phyloP scores from a whole-genome alignment of 768 basidiomycete species.

The Trametes sanguinea region DNA sequence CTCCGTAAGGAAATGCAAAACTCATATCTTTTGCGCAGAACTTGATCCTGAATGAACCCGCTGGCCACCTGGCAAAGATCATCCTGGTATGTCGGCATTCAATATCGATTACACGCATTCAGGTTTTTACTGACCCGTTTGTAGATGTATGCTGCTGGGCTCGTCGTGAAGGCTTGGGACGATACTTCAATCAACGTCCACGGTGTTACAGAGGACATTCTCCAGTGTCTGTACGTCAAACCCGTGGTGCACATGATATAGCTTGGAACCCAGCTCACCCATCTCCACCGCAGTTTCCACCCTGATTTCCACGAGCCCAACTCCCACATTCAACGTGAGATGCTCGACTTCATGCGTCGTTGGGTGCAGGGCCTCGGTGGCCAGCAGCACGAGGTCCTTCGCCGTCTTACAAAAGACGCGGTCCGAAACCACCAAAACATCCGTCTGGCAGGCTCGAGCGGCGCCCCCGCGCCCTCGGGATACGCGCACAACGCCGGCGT shows the following conservation, averaged over 20 bases:
- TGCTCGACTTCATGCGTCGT: constrained; percentile 65
- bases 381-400: constrained; percentile 50
- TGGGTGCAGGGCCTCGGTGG: constrained; percentile 60
- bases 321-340: constrained; percentile 72
- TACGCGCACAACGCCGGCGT: constrained; percentile 49
- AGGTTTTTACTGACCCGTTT: not conserved
- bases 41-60: constrained; percentile 80
- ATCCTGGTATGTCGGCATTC: constrained; percentile 52
- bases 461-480: constrained; percentile 44
- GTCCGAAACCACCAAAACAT: constrained; percentile 76
- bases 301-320: constrained; percentile 72
- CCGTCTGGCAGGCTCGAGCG: constrained; percentile 56
- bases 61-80: constrained; percentile 70
- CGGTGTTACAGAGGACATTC: constrained; percentile 58
- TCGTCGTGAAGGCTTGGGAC: constrained; percentile 84
- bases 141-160: constrained; percentile 63
- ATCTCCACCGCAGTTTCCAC: constrained; percentile 61
- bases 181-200: constrained; percentile 61
- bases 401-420: constrained; percentile 61
- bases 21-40: constrained; percentile 47
- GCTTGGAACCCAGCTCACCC: not conserved
- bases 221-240: constrained; percentile 61
- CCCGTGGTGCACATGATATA: not conserved
- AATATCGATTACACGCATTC: not conserved
- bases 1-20: not conserved